Conservation (phyloP, 1,284 basidiomycete genomes). For the Farysia itapuensis region DNA sequence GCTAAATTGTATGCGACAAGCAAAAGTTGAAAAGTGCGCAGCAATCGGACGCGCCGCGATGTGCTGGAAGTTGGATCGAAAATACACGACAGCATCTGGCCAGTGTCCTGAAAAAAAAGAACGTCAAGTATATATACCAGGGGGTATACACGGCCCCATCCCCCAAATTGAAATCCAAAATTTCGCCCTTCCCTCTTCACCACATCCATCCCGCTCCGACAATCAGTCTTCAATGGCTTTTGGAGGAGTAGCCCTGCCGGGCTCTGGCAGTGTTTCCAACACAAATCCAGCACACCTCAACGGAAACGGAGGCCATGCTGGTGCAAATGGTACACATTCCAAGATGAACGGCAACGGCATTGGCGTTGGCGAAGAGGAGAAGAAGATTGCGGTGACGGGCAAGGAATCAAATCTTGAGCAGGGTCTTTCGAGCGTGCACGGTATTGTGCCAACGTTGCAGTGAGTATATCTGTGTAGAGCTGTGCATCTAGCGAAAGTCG, state of each 20-base stretch:
- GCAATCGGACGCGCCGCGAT: too few relatives aligned
- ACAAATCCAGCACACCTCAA: conserved; percentile 13
- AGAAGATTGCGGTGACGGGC: conserved; percentile 18
- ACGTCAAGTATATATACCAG: conserved; percentile 18
- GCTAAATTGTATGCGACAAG: too few relatives aligned
- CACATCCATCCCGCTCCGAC: conserved; percentile 38
- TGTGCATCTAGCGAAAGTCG: too few relatives aligned
- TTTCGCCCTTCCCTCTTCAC: conserved; percentile 31
- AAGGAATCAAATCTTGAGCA: conserved; percentile 40
- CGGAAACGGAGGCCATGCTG: conserved; percentile 6
- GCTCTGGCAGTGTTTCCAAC: conserved; percentile 25
- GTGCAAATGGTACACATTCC: conserved; percentile 9
- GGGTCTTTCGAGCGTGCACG: conserved; percentile 56
- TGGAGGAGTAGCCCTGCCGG: conserved; percentile 39
- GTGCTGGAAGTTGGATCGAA: too few relatives aligned
- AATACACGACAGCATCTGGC: too few relatives aligned
- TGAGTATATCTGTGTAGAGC: conserved; percentile 56
- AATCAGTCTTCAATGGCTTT: conserved; percentile 41
- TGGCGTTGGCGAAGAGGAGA: conserved; percentile 31
- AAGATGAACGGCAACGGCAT: conserved; percentile 23
- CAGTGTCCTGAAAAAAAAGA: background rate
- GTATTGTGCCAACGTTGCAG: conserved; percentile 61
- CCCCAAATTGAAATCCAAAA: conserved; percentile 18
- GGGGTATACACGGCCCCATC: conserved; percentile 6
- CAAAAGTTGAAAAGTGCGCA: too few relatives aligned